Conservation (phyloP, 1,139 yeast species). For the Zygosaccharomyces pseudobailii region DNA sequence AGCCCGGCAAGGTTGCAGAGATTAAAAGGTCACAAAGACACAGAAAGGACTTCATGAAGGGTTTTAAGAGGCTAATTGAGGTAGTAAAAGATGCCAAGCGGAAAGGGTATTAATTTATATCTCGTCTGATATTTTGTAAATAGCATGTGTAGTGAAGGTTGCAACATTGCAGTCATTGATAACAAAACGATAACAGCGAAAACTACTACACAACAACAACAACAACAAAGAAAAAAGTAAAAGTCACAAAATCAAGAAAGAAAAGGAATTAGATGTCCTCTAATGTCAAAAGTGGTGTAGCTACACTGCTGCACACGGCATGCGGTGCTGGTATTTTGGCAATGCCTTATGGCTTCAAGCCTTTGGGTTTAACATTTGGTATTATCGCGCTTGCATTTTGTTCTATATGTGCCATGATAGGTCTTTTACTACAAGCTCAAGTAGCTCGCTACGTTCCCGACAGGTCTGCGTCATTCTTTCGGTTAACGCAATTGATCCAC, state of each 20-base stretch:
- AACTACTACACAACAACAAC: background rate
- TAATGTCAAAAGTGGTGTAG: slow-evolving; percentile 35
- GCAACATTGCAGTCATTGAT: background rate
- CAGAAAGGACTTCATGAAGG: slow-evolving; percentile 45
- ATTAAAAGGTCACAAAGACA: slow-evolving; percentile 42
- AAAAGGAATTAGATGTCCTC: slow-evolving; percentile 19
- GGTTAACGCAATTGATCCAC: slow-evolving; percentile 70
- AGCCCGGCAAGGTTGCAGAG: slow-evolving; percentile 45
- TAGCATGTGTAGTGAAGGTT: background rate
- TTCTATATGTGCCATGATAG: slow-evolving; percentile 27
- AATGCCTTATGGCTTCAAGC: slow-evolving; percentile 82
- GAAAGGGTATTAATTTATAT: slow-evolving; percentile 42
- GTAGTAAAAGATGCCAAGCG: slow-evolving; percentile 50
- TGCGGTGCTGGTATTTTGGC: slow-evolving; percentile 86
- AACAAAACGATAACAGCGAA: background rate
- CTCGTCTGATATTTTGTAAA: slow-evolving; percentile 5
- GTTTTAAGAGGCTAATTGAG: slow-evolving; percentile 43
- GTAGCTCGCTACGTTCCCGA: slow-evolving; percentile 51
- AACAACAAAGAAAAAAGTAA: background rate
- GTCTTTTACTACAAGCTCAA: slow-evolving; percentile 28
- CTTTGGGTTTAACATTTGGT: slow-evolving; percentile 77
- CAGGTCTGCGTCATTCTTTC: slow-evolving; percentile 81
- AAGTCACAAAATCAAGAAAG: background rate
- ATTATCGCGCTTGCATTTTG: slow-evolving; percentile 56
- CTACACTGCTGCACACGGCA: slow-evolving; percentile 60